These are phyloP conservation scores for Detonula confervacea DNA, from an alignment of 352 stramenopile genomes.

Conservation along the genomic window DNA sequence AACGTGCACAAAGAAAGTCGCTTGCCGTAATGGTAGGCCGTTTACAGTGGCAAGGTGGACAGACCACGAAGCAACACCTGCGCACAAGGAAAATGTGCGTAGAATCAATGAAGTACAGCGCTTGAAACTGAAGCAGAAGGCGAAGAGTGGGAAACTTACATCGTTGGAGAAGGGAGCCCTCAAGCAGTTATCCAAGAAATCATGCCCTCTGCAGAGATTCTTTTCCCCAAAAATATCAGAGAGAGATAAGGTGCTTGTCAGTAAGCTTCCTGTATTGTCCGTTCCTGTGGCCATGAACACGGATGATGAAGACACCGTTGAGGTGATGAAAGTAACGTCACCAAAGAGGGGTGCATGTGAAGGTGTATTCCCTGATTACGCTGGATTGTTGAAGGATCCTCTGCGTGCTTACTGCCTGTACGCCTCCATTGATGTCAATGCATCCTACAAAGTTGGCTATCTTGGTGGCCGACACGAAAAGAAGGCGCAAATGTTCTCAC, in stretches of 20 bases:
- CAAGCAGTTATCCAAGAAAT: neutral
- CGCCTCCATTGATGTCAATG: neutral
- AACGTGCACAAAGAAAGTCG: neutral
- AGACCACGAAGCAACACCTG: neutral
- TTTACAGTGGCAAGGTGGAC: neutral
- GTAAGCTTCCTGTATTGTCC: too few species aligned
- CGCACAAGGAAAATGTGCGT: neutral
- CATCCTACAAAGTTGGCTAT: neutral
- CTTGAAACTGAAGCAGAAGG: neutral
- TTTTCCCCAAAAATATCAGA: neutral
- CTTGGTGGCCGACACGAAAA: too few species aligned
- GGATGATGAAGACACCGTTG: too few species aligned
- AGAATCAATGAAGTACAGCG: neutral
- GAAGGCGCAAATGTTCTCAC: too few species aligned
- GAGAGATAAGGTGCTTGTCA: neutral
- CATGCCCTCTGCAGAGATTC: neutral
- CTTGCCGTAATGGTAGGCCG: neutral
- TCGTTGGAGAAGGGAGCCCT: neutral
- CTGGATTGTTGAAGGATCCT: neutral
- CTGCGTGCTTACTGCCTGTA: neutral
- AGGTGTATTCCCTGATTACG: neutral
- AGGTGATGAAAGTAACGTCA: too few species aligned
- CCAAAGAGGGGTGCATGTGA: neutral
- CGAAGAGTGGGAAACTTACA: neutral
- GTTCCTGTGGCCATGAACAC: too few species aligned